phyloP scores from a whole-genome alignment of 176 grass and related monocot species.

The Carex myosuroides region DNA sequence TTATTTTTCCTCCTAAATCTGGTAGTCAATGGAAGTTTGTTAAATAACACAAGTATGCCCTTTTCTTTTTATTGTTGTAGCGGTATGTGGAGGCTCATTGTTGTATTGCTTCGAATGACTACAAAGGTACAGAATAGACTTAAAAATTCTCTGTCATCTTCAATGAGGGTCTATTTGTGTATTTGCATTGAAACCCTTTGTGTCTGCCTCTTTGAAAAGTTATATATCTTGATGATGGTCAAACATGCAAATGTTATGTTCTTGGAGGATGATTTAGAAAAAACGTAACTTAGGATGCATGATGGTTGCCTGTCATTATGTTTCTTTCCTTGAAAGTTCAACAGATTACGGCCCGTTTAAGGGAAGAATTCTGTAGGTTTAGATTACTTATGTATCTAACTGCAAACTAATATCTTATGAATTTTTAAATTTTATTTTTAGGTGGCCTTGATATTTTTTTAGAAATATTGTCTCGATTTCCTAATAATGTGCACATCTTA shows the following conservation, averaged over 20 bases:
- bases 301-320: background rate
- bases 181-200: background rate
- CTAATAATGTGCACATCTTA: constrained; percentile 88
- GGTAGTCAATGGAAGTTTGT: background rate
- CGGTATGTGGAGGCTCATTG: constrained; percentile 94
- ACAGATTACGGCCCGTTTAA: background rate
- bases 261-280: background rate
- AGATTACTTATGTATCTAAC: background rate
- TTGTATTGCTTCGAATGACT: constrained; percentile 91
- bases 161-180: background rate
- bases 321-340: background rate
- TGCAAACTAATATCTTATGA: background rate
- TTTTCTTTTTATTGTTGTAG: constrained; percentile 42
- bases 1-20: background rate
- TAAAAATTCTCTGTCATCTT: background rate
- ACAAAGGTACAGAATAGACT: constrained; percentile 56
- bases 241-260: background rate
- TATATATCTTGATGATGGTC: background rate
- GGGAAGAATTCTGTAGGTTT: background rate
- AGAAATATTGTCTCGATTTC: constrained; percentile 78
- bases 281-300: background rate
- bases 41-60: background rate
- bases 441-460: constrained; percentile 90
- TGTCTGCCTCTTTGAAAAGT: background rate
- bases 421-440: constrained; percentile 25